Evolutionary conservation across 1,139 yeast genomes (phyloP).

Genomic region (Zygotorulaspora mrakii): DNA sequence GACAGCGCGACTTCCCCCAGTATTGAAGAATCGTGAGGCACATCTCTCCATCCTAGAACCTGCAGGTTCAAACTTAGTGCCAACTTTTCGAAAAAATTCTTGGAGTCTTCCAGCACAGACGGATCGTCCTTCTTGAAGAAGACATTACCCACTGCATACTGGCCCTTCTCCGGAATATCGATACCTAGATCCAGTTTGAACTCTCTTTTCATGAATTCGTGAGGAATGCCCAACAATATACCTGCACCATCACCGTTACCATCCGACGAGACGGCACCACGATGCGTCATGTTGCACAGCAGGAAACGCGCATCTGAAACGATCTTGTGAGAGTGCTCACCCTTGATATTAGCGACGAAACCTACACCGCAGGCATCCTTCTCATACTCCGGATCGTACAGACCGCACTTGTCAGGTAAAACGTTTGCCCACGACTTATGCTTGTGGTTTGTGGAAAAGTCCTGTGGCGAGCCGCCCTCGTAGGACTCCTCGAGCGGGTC

Average conservation of each 20-base stretch:
- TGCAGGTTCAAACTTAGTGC: conserved; percentile 73
- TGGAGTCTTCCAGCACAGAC: conserved; percentile 57
- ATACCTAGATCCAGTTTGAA: conserved; percentile 50
- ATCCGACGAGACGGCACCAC: conserved; percentile 96
- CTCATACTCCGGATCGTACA: conserved; percentile 90
- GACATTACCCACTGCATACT: conserved; percentile 91
- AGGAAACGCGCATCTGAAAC: conserved; percentile 85
- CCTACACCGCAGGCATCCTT: conserved; percentile 99
- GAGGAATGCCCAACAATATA: conserved; percentile 88
- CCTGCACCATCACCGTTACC: conserved; percentile 99
- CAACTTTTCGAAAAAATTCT: conserved; percentile 71
- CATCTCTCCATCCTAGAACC: conserved; percentile 91
- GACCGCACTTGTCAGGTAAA: conserved; percentile 81
- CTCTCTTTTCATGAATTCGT: conserved; percentile 78
- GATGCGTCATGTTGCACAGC: conserved; percentile 95
- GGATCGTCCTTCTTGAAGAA: conserved; percentile 66
- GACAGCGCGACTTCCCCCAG: conserved; percentile 93
- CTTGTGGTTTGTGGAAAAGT: conserved; percentile 51
- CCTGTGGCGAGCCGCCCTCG: conserved; percentile 38
- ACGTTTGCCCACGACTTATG: conserved; percentile 91
- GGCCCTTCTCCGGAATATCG: conserved; percentile 69
- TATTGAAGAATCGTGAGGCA: conserved; percentile 91
- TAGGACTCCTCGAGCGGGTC: conserved; percentile 34
- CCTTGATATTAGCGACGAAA: conserved; percentile 91
- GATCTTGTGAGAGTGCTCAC: conserved; percentile 81